Evolutionary conservation across 2,329 filamentous ascomycete genomes (phyloP).

Genomic region (Diaporthe batatas): DNA sequence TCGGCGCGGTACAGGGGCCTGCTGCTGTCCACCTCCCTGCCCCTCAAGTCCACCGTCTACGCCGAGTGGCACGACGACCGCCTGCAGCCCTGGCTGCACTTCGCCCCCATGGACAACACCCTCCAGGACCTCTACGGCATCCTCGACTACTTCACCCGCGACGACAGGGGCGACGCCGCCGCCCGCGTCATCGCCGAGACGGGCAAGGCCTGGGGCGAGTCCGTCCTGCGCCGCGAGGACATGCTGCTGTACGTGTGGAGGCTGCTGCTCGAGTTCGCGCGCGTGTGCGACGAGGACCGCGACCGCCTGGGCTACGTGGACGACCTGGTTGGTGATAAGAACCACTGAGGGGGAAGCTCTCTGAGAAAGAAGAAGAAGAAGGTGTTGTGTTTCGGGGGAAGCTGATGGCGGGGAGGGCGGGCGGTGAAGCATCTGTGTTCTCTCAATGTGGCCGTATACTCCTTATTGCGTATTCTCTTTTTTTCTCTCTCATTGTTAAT

Average conservation of each 20-base stretch:
- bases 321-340: slow-evolving; percentile 51
- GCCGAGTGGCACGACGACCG: slow-evolving; percentile 81
- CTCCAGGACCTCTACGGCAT: slow-evolving; percentile 76
- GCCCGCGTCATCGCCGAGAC: slow-evolving; percentile 71
- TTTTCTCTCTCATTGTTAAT: background rate
- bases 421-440: background rate
- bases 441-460: background rate
- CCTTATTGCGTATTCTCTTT: background rate
- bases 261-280: slow-evolving; percentile 69
- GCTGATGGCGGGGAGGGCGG: too few species aligned
- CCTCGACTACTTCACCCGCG: slow-evolving; percentile 74
- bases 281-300: slow-evolving; percentile 61
- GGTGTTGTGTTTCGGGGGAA: background rate
- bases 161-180: slow-evolving; percentile 63
- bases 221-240: slow-evolving; percentile 73
- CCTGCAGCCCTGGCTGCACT: slow-evolving; percentile 78
- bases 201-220: slow-evolving; percentile 72
- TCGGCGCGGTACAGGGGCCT: slow-evolving; percentile 74
- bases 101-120: slow-evolving; percentile 78
- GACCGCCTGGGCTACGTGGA: slow-evolving; percentile 59
- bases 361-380: too few species aligned
- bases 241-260: slow-evolving; percentile 76
- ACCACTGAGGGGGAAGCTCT: background rate
- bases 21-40: slow-evolving; percentile 72
- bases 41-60: slow-evolving; percentile 80